Evolutionary conservation across 192 early-diverging fungal species (phyloP).

Genomic region (Rhizophagus prolifer): DNA sequence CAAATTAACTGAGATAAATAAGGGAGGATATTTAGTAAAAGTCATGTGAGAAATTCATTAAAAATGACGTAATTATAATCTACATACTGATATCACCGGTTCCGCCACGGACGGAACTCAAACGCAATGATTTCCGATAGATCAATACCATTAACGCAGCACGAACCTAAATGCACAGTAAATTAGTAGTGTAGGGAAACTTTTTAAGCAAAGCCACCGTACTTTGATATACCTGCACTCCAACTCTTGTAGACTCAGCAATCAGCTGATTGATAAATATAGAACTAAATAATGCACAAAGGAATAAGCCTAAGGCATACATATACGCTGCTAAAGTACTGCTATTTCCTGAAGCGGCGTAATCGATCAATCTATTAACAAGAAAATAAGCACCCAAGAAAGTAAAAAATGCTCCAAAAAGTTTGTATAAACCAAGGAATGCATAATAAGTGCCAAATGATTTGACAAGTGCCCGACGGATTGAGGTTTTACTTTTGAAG

Average conservation of each 20-base stretch:
- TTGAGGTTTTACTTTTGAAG: slow-evolving; percentile 47
- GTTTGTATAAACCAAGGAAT: slow-evolving; percentile 60
- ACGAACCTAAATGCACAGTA: slow-evolving; percentile 46
- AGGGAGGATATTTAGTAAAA: neutral
- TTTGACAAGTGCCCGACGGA: slow-evolving; percentile 54
- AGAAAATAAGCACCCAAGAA: slow-evolving; percentile 60
- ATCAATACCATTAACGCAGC: slow-evolving; percentile 75
- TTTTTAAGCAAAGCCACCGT: neutral
- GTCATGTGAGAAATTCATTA: neutral
- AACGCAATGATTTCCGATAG: slow-evolving; percentile 67
- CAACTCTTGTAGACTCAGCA: slow-evolving; percentile 21
- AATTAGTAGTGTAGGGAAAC: neutral
- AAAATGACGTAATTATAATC: neutral
- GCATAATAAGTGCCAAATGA: slow-evolving; percentile 58
- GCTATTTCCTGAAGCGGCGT: slow-evolving; percentile 35
- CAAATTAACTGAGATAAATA: slow-evolving; percentile 48
- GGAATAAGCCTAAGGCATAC: slow-evolving; percentile 58
- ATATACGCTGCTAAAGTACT: slow-evolving; percentile 36
- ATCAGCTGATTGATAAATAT: slow-evolving; percentile 44
- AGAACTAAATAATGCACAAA: slow-evolving; percentile 44
- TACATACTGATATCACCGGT: slow-evolving; percentile 59
- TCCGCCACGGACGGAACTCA: slow-evolving; percentile 61
- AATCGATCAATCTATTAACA: slow-evolving; percentile 47
- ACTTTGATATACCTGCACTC: slow-evolving; percentile 38
- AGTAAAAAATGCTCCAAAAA: slow-evolving; percentile 61